These are phyloP conservation scores for Termitomyces sp. DNA, from an alignment of 1,284 basidiomycete genomes.

Conservation along the genomic window DNA sequence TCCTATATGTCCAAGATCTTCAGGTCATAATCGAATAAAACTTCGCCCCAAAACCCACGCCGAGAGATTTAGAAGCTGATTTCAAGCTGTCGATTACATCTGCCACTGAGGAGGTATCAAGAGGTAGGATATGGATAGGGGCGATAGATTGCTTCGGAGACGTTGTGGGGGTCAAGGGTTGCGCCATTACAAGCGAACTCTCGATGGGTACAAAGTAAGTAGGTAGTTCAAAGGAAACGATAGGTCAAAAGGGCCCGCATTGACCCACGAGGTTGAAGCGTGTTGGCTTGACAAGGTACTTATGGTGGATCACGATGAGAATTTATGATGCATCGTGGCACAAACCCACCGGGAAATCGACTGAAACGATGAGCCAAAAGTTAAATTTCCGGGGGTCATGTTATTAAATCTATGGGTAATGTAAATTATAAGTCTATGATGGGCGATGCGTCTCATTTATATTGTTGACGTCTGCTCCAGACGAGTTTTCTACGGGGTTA, in stretches of 20 bases:
- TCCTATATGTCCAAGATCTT: conserved; percentile 14
- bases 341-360: background rate
- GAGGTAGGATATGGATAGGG: conserved; percentile 9
- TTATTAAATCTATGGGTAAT: conserved; percentile 5
- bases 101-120: conserved; percentile 16
- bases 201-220: too few relatives aligned
- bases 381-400: background rate
- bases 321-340: background rate
- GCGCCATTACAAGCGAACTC: conserved; percentile 1
- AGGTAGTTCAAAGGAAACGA: background rate
- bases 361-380: background rate
- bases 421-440: conserved; percentile 3
- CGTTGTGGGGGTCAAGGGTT: conserved; percentile 12
- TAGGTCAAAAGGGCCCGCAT: background rate
- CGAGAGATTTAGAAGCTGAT: conserved; percentile 14
- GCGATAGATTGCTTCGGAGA: background rate
- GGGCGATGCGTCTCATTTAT: background rate
- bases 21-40: background rate
- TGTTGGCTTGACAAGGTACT: conserved; percentile 2
- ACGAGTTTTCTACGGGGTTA: background rate
- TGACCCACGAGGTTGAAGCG: conserved; percentile 12
- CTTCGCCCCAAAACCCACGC: conserved; percentile 14
- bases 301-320: conserved; percentile 10
- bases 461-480: background rate
- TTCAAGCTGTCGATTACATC: conserved; percentile 18